Percentiles rank a stretch among this genome's conserved stretches.
These are phyloP conservation scores for Murraya paniculata DNA, from an alignment of 345 rosid species.

Conservation along the genomic window DNA sequence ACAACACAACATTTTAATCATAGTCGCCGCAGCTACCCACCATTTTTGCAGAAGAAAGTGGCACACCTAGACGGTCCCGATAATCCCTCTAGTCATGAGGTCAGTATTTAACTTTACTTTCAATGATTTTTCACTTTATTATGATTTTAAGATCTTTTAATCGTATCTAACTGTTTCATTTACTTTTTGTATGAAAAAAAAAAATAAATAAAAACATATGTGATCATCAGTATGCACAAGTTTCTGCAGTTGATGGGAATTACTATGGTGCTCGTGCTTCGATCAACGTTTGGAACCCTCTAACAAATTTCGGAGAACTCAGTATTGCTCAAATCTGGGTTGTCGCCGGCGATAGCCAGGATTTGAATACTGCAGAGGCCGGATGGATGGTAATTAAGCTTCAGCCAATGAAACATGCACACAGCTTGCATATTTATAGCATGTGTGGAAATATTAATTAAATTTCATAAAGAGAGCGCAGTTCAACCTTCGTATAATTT, in stretches of 20 bases:
- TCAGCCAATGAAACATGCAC: too few relatives aligned
- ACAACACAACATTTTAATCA: not conserved
- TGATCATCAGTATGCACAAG: slow-evolving; percentile 18
- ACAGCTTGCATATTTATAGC: too few relatives aligned
- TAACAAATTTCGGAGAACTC: not conserved
- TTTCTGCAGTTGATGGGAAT: not conserved
- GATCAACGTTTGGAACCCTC: slow-evolving; percentile 28
- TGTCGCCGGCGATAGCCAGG: not conserved
- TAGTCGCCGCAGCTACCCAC: not conserved
- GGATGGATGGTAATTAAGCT: slow-evolving; percentile 26
- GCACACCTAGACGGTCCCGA: not conserved
- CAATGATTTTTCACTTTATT: not conserved
- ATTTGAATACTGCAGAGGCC: slow-evolving; percentile 10
- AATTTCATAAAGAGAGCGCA: too few relatives aligned
- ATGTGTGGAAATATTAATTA: too few relatives aligned
- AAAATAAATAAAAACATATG: not conserved
- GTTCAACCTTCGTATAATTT: too few relatives aligned
- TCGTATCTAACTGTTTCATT: not conserved
- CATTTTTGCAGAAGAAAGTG: not conserved
- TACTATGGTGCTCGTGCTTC: slow-evolving; percentile 21
- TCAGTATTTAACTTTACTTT: not conserved
- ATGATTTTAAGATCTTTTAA: too few relatives aligned
- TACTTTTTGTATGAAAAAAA: not conserved
- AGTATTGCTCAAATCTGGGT: slow-evolving; percentile 24
- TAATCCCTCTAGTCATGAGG: slow-evolving; percentile 11